phyloP scores from a whole-genome alignment of 1,284 basidiomycete genomes.

The Entoloma clypeatum region DNA sequence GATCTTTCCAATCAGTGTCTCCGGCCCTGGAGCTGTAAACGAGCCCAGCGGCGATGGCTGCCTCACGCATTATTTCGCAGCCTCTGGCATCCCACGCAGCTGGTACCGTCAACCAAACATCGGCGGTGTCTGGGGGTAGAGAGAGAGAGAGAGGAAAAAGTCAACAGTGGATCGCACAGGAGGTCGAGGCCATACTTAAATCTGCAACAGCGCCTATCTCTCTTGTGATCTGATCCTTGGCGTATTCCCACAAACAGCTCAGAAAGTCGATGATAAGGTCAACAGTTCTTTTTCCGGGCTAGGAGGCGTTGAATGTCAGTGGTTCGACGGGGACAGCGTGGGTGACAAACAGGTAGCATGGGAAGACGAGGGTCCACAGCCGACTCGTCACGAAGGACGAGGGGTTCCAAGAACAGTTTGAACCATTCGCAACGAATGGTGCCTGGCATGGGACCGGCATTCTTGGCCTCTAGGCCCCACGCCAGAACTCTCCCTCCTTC shows the following conservation, averaged over 20 bases:
- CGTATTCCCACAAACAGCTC: slow-evolving; percentile 77
- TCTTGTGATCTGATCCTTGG: slow-evolving; percentile 76
- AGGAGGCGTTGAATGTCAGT: slow-evolving; percentile 14
- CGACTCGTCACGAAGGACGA: slow-evolving; percentile 64
- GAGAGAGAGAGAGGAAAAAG: slow-evolving; percentile 6
- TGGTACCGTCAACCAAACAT: slow-evolving; percentile 79
- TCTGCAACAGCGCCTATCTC: slow-evolving; percentile 81
- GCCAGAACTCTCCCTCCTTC: slow-evolving; percentile 64
- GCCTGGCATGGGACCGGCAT: slow-evolving; percentile 61
- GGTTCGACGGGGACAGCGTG: slow-evolving; percentile 7
- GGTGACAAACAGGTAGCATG: slow-evolving; percentile 59
- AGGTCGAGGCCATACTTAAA: slow-evolving; percentile 49
- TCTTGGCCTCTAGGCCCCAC: slow-evolving; percentile 81
- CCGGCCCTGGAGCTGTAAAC: slow-evolving; percentile 67
- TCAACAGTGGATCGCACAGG: slow-evolving; percentile 5
- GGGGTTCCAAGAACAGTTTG: slow-evolving; percentile 79
- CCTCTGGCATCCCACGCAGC: slow-evolving; percentile 83
- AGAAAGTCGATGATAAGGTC: slow-evolving; percentile 79
- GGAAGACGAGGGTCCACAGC: slow-evolving; percentile 70
- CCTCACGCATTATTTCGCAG: slow-evolving; percentile 76
- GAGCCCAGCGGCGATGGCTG: slow-evolving; percentile 72
- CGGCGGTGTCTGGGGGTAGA: slow-evolving; percentile 56
- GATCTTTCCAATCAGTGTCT: slow-evolving; percentile 72
- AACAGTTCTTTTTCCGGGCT: slow-evolving; percentile 70
- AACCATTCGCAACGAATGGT: slow-evolving; percentile 73